Conservation (phyloP, 805 yeast species). For the Hanseniaspora vineae region DNA sequence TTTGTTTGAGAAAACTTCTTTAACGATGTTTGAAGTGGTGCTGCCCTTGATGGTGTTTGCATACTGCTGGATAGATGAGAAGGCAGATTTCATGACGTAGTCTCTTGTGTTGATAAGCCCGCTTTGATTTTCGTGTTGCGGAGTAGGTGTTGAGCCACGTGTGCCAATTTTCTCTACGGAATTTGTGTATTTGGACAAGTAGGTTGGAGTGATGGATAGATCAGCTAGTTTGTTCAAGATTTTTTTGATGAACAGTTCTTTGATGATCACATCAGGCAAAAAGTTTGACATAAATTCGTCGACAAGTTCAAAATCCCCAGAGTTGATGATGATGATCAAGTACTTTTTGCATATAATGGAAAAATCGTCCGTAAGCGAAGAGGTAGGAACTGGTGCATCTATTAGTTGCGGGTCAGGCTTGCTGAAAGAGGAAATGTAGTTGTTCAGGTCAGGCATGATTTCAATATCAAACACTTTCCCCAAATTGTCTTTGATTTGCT, state of each 20-base stretch:
- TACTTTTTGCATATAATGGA: conserved; percentile 60
- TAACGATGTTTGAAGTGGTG: neutral
- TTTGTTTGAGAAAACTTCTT: neutral
- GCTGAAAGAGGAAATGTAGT: conserved; percentile 17
- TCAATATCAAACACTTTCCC: conserved; percentile 64
- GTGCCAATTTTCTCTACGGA: neutral
- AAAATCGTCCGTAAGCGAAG: conserved; percentile 80
- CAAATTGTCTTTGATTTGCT: conserved; percentile 1
- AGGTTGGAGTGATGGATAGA: conserved; percentile 1
- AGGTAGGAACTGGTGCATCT: conserved; percentile 38
- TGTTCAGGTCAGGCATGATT: conserved; percentile 48
- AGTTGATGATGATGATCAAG: conserved; percentile 49
- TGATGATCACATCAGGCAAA: conserved; percentile 1
- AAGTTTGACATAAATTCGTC: conserved; percentile 15
- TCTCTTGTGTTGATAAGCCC: neutral
- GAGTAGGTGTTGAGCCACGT: neutral
- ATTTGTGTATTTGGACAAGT: conserved; percentile 2
- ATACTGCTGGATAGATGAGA: neutral
- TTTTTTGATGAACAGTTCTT: conserved; percentile 27
- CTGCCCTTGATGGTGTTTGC: neutral
- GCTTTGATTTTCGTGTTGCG: neutral
- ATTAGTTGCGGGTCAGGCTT: conserved; percentile 7
- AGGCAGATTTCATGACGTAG: neutral
- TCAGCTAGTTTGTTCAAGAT: conserved; percentile 36
- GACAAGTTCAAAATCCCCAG: conserved; percentile 40